A percentile compares a stretch with the other conserved stretches of the same genome.
phyloP scores from a whole-genome alignment of 148 eudicot genomes.

The Simmondsia chinensis region DNA sequence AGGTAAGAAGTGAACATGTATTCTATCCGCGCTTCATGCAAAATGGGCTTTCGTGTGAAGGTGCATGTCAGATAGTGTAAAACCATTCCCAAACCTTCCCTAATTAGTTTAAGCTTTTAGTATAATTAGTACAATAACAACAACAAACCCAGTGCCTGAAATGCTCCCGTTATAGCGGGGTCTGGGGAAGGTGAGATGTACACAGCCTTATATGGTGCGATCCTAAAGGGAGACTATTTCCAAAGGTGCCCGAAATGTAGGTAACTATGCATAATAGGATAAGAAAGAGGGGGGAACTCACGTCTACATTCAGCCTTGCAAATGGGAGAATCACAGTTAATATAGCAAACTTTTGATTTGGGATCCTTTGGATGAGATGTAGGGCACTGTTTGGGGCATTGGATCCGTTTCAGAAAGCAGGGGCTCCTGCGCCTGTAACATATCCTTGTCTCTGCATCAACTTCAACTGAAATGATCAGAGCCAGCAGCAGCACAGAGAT shows the following conservation, averaged over 20 bases:
- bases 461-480: background rate
- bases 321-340: constrained; percentile 43
- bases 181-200: background rate
- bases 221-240: background rate
- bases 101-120: too few relatives aligned
- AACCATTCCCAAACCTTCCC: too few relatives aligned
- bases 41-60: too few relatives aligned
- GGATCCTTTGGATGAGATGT: constrained; percentile 23
- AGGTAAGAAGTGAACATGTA: too few relatives aligned
- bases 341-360: constrained; percentile 49
- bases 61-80: too few relatives aligned
- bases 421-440: constrained; percentile 29
- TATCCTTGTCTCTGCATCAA: constrained; percentile 10
- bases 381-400: constrained; percentile 64
- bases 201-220: background rate
- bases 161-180: too few relatives aligned
- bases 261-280: background rate
- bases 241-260: too few relatives aligned
- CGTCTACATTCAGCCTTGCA: constrained; percentile 59
- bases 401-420: constrained; percentile 26
- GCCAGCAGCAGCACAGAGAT: too few relatives aligned
- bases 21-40: too few relatives aligned
- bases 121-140: too few relatives aligned
- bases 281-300: constrained; percentile 8
- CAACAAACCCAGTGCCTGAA: too few relatives aligned